Conservation (phyloP, 768 basidiomycete genomes). For the Russula dissimulans region DNA sequence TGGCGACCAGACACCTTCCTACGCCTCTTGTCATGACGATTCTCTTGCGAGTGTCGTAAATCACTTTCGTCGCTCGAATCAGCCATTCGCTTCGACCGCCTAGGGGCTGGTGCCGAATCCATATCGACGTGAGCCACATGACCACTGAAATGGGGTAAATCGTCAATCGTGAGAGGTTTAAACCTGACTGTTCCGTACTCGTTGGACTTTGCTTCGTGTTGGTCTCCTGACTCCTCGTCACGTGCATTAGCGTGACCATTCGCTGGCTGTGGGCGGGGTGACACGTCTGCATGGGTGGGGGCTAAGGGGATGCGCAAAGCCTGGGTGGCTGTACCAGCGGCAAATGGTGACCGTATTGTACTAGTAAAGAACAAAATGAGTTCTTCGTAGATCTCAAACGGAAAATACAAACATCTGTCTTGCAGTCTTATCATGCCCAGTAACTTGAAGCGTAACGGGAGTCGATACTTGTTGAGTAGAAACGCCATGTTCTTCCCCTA, state of each 20-base stretch:
- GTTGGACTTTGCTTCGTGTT: neutral
- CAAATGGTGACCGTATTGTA: neutral
- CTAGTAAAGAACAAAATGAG: neutral
- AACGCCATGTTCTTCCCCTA: neutral
- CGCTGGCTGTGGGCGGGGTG: neutral
- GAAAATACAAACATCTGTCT: neutral
- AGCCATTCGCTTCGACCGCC: slow-evolving; percentile 17
- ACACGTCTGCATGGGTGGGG: neutral
- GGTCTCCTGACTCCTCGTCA: neutral
- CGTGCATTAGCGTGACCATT: neutral
- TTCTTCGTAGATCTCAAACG: neutral
- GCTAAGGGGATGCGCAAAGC: neutral
- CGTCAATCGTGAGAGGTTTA: neutral
- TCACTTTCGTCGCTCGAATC: slow-evolving; percentile 19
- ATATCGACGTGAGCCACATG: neutral
- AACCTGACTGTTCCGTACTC: neutral
- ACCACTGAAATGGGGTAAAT: neutral
- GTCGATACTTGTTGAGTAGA: neutral
- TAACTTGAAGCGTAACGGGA: slow-evolving; percentile 10
- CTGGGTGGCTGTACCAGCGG: neutral
- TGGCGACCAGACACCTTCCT: slow-evolving; percentile 17
- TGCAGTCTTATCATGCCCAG: slow-evolving; percentile 1
- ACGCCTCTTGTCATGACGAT: slow-evolving; percentile 18
- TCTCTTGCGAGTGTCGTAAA: slow-evolving; percentile 10
- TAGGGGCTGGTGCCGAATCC: neutral